A percentile compares a stretch with the other conserved stretches of the same genome.
These are phyloP conservation scores for Thyridium curvatum DNA, from an alignment of 2,329 filamentous ascomycete species.

Conservation along the genomic window DNA sequence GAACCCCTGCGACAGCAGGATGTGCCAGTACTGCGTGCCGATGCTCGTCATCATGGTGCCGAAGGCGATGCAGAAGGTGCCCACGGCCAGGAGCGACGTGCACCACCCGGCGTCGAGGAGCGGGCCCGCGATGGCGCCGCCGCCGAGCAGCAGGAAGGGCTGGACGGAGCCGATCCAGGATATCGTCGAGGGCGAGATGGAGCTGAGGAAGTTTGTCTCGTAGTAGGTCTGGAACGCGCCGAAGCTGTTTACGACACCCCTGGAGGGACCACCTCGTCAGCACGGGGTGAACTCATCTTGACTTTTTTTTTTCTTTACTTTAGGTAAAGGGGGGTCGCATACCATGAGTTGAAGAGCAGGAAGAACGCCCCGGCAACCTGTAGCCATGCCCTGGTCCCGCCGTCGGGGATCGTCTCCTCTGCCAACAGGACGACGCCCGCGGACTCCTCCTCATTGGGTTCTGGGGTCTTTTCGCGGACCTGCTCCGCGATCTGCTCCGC, in stretches of 20 bases:
- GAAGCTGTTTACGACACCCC: constrained; percentile 34
- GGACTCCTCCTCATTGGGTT: too few species aligned
- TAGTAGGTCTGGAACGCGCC: constrained; percentile 53
- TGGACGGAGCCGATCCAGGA: constrained; percentile 42
- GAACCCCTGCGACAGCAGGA: constrained; percentile 33
- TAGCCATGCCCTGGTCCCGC: constrained; percentile 6
- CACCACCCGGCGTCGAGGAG: constrained; percentile 41
- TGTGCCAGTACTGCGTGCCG: constrained; percentile 30
- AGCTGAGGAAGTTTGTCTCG: constrained; percentile 25
- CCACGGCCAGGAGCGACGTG: constrained; percentile 28
- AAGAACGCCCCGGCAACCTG: constrained; percentile 9
- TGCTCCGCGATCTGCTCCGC: too few species aligned
- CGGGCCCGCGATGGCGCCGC: constrained; percentile 35
- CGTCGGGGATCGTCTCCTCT: constrained; percentile 2
- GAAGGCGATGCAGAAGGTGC: constrained; percentile 34
- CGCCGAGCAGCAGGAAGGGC: constrained; percentile 34
- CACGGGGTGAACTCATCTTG: too few species aligned
- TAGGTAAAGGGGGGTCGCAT: too few species aligned
- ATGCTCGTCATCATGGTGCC: constrained; percentile 38
- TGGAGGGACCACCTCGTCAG: too few species aligned
- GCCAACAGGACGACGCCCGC: too few species aligned
- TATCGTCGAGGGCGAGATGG: constrained; percentile 21
- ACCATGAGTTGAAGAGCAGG: constrained; percentile 8
- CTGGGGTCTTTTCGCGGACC: too few species aligned
- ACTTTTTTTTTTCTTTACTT: too few species aligned